These are phyloP conservation scores for Phytophthora pluvialis DNA, from an alignment of 352 stramenopile species.

Conservation along the genomic window DNA sequence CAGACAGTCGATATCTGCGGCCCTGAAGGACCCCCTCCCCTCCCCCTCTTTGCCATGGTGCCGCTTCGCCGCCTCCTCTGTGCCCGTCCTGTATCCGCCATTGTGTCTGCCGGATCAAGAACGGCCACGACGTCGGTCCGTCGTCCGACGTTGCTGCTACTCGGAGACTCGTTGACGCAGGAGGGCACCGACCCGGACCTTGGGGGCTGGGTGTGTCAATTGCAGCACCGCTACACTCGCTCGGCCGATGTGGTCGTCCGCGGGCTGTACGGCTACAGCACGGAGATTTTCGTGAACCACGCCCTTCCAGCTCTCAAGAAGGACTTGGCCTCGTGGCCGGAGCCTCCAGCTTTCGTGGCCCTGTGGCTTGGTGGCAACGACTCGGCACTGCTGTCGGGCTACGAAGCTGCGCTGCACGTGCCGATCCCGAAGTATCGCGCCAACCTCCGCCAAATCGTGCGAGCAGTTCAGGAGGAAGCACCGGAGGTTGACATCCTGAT, in stretches of 20 bases:
- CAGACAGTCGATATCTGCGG: not conserved
- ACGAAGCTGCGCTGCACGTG: constrained; percentile 46
- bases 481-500: constrained; percentile 31
- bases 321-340: constrained; percentile 35
- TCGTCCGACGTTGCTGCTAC: constrained; percentile 33
- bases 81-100: not conserved
- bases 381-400: constrained; percentile 47
- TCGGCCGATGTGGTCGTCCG: constrained; percentile 61
- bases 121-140: constrained; percentile 1
- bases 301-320: constrained; percentile 35
- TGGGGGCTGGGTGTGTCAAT: constrained; percentile 45
- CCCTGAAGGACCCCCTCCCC: not conserved
- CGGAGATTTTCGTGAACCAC: constrained; percentile 40
- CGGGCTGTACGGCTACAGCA: constrained; percentile 66
- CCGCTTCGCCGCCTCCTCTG: constrained; percentile 4
- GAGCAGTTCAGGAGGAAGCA: constrained; percentile 28
- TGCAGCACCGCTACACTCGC: constrained; percentile 58
- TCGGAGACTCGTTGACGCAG: constrained; percentile 56
- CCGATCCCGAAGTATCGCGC: constrained; percentile 45
- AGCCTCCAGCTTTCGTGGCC: constrained; percentile 42
- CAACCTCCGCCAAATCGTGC: constrained; percentile 52
- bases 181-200: constrained; percentile 39
- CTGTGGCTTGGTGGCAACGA: constrained; percentile 75
- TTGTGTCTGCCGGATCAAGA: not conserved
- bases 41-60: constrained; percentile 5